Conservation (phyloP, 2,329 filamentous ascomycete genomes). For the Dryadomyces quercivorus region DNA sequence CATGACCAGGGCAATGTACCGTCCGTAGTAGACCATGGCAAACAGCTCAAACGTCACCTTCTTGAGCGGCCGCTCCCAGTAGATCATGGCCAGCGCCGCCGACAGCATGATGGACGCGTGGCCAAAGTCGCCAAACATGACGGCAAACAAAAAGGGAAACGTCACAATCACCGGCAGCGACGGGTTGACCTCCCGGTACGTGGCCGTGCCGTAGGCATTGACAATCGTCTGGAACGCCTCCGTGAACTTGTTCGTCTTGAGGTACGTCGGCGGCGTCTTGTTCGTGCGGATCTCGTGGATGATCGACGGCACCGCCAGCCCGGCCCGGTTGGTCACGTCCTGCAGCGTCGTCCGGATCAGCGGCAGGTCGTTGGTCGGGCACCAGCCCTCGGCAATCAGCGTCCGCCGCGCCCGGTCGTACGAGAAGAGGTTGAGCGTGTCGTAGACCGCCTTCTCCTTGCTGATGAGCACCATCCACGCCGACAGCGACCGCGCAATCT, state of each 20-base stretch:
- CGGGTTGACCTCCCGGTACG: constrained; percentile 95
- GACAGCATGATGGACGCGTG: constrained; percentile 83
- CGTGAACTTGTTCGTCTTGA: constrained; percentile 98
- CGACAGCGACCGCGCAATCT: constrained; percentile 83
- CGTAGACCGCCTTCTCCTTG: constrained; percentile 97
- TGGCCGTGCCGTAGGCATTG: constrained; percentile 94
- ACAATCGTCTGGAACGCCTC: constrained; percentile 98
- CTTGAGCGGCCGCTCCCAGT: constrained; percentile 86
- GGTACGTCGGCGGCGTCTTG: constrained; percentile 93
- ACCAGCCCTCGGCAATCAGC: constrained; percentile 95
- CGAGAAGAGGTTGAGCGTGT: constrained; percentile 90
- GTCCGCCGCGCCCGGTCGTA: constrained; percentile 94
- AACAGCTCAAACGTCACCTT: constrained; percentile 92
- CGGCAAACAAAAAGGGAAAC: constrained; percentile 98
- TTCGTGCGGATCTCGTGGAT: constrained; percentile 96
- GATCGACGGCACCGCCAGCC: constrained; percentile 93
- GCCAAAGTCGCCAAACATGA: constrained; percentile 99
- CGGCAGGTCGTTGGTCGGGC: constrained; percentile 78
- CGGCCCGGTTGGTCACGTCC: constrained; percentile 91
- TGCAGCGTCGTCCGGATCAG: constrained; percentile 88
- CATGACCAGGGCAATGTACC: constrained; percentile 98
- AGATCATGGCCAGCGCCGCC: constrained; percentile 83
- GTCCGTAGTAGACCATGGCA: constrained; percentile 96
- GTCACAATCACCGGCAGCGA: constrained; percentile 91
- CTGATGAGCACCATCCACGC: constrained; percentile 97